These are phyloP conservation scores for Monosporozyma aerobia DNA, from an alignment of 805 yeast species.

Conservation along the genomic window DNA sequence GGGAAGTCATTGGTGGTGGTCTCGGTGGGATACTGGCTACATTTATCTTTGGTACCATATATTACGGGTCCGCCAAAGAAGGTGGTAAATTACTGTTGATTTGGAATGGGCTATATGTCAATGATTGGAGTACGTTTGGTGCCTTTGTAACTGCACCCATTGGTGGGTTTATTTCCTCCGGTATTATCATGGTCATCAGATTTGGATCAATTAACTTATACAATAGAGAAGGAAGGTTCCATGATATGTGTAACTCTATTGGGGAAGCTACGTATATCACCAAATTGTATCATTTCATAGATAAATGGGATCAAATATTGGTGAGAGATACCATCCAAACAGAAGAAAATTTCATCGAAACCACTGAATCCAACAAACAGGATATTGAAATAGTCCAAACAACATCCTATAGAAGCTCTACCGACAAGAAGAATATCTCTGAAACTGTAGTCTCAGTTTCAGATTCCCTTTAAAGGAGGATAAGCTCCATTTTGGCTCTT, in stretches of 20 bases:
- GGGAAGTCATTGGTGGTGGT: constrained; percentile 78
- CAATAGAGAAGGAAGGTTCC: constrained; percentile 5
- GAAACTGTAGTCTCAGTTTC: not conserved
- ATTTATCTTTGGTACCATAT: constrained; percentile 75
- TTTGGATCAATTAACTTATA: constrained; percentile 23
- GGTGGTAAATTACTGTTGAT: constrained; percentile 72
- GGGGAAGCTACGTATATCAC: constrained; percentile 10
- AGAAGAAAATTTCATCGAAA: not conserved
- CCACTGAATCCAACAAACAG: not conserved
- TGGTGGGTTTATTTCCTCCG: constrained; percentile 59
- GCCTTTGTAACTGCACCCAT: constrained; percentile 88
- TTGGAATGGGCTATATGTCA: constrained; percentile 69
- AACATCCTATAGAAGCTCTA: not conserved
- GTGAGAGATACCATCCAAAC: not conserved
- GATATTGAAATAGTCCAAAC: not conserved
- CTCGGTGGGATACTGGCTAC: constrained; percentile 73
- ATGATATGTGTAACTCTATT: constrained; percentile 1
- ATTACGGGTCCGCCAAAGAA: constrained; percentile 59
- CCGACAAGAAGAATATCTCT: not conserved
- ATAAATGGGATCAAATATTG: not conserved
- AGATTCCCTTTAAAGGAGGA: not conserved
- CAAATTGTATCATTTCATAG: not conserved
- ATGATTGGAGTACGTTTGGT: constrained; percentile 92
- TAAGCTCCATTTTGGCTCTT: no score
- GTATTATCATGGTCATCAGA: constrained; percentile 43